These are phyloP conservation scores for Ceratocystis albifundus DNA, from an alignment of 2,329 filamentous ascomycete species.

Conservation along the genomic window DNA sequence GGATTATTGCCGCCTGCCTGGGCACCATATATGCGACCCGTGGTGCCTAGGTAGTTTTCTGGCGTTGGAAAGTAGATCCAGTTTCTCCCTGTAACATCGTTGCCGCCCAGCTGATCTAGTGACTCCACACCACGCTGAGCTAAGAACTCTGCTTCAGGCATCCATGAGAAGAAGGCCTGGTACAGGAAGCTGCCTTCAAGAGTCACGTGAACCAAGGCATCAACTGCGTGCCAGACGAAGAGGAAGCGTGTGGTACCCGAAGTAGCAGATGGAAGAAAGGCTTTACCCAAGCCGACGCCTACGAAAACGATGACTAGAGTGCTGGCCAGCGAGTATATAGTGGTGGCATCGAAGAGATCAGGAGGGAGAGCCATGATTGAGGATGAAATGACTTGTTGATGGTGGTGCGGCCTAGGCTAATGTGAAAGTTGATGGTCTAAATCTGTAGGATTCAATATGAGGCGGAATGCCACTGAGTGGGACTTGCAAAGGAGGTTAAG, in stretches of 20 bases:
- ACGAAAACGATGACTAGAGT: constrained; percentile 39
- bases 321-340: constrained; percentile 46
- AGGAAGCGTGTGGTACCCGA: constrained; percentile 55
- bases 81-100: constrained; percentile 19
- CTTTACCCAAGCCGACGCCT: constrained; percentile 25
- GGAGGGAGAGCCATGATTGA: constrained; percentile 33
- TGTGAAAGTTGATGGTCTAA: background rate
- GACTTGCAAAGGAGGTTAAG: background rate
- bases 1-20: constrained; percentile 45
- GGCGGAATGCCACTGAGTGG: background rate
- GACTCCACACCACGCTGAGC: constrained; percentile 13
- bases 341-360: constrained; percentile 49
- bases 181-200: constrained; percentile 88
- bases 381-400: constrained; percentile 1
- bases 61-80: constrained; percentile 37
- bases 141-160: constrained; percentile 27
- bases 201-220: constrained; percentile 80
- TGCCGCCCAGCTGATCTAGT: constrained; percentile 18
- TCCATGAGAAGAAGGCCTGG: constrained; percentile 71
- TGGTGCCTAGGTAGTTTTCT: constrained; percentile 41
- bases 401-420: background rate
- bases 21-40: constrained; percentile 42
- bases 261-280: constrained; percentile 39
- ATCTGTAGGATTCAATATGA: background rate
- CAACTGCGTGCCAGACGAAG: constrained; percentile 91